Percentiles rank a stretch among this genome's conserved stretches.
These are phyloP conservation scores for Corymbia maculata DNA, from an alignment of 345 rosid species.

Conservation along the genomic window DNA sequence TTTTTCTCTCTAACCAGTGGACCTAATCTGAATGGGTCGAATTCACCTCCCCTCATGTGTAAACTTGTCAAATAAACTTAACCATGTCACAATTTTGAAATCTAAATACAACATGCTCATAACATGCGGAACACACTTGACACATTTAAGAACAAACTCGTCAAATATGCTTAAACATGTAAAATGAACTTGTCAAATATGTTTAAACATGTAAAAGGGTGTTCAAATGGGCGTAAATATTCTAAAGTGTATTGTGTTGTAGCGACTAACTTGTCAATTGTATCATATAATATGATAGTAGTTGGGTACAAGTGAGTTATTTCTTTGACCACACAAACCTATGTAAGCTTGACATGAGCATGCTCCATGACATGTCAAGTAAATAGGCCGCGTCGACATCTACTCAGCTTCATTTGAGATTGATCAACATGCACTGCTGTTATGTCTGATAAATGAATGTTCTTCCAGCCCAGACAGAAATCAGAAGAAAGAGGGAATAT, in stretches of 20 bases:
- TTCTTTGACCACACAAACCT: background rate
- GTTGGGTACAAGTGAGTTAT: background rate
- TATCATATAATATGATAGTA: background rate
- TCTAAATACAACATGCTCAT: background rate
- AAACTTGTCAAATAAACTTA: background rate
- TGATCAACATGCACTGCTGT: background rate
- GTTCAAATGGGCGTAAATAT: background rate
- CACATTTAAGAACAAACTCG: background rate
- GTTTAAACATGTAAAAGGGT: background rate
- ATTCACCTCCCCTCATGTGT: background rate
- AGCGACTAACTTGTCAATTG: background rate
- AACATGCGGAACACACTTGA: background rate
- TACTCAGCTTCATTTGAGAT: background rate
- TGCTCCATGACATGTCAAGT: background rate
- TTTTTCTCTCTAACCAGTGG: background rate
- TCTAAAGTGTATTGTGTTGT: background rate
- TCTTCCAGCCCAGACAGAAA: background rate
- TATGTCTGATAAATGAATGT: background rate
- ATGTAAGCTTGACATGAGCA: background rate
- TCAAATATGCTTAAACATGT: too few relatives aligned
- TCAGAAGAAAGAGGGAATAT: too few relatives aligned
- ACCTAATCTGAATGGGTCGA: background rate
- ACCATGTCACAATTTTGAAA: background rate
- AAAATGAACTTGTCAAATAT: background rate
- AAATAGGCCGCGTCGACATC: background rate